Percentiles rank a stretch among this genome's conserved stretches.
phyloP scores from a whole-genome alignment of 768 basidiomycete genomes.

The Fomitopsis pulvina region DNA sequence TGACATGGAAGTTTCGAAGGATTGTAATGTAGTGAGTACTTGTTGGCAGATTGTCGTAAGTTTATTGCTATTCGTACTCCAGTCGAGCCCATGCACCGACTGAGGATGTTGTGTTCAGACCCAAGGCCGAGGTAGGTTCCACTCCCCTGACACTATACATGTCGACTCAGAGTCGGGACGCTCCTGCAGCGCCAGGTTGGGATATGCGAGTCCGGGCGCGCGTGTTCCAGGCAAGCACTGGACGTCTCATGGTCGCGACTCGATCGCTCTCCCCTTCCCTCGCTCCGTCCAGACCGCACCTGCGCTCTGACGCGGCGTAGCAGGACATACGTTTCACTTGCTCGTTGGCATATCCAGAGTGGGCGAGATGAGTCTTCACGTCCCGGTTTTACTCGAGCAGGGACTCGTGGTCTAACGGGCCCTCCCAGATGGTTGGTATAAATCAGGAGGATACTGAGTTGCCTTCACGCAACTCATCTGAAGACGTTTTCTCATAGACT shows the following conservation, averaged over 20 bases:
- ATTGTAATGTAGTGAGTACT: background rate
- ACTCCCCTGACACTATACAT: no score
- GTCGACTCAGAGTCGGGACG: background rate
- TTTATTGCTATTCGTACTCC: constrained; percentile 7
- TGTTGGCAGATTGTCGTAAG: constrained; percentile 3
- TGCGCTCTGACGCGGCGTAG: background rate
- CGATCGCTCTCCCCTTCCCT: constrained; percentile 5
- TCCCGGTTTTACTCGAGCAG: constrained; percentile 13
- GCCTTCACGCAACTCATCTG: no score
- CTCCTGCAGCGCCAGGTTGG: background rate
- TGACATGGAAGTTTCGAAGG: background rate
- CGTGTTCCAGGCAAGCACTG: background rate
- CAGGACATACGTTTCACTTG: background rate
- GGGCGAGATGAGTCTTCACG: constrained; percentile 11
- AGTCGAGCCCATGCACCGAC: background rate
- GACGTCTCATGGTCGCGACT: constrained; percentile 12
- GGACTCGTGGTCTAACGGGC: background rate
- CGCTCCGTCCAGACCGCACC: background rate
- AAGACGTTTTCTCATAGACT: no score
- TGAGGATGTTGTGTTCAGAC: background rate
- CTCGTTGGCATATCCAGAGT: background rate
- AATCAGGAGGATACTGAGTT: no score
- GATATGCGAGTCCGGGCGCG: background rate
- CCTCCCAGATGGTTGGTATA: no score
- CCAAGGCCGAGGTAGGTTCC: no score